A percentile compares a stretch with the other conserved stretches of the same genome.
phyloP scores from a whole-genome alignment of 73 alveolate species.

The Stentor roeselii region DNA sequence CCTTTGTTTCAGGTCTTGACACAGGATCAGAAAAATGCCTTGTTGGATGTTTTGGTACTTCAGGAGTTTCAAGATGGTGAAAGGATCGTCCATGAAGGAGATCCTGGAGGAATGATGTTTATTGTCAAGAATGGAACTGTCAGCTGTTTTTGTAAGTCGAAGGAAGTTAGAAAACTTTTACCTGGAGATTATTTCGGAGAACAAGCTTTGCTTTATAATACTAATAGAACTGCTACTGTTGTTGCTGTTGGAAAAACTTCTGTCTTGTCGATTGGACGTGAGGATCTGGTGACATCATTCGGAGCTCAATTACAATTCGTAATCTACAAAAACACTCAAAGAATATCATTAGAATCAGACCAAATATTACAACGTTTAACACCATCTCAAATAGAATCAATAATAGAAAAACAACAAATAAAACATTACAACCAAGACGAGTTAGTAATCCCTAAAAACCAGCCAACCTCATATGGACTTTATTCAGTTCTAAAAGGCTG shows the following conservation, averaged over 20 bases:
- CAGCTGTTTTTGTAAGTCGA: constrained; percentile 28
- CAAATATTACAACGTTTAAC: not conserved
- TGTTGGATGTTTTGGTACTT: not conserved
- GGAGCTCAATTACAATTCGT: not conserved
- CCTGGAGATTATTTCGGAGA: constrained; percentile 57
- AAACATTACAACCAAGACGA: not conserved
- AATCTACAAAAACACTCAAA: not conserved
- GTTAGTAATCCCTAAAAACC: not conserved
- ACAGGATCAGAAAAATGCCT: not conserved
- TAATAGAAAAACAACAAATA: not conserved
- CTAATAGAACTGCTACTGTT: constrained; percentile 56
- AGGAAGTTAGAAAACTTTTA: constrained; percentile 37
- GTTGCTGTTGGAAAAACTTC: constrained; percentile 41
- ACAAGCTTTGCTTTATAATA: constrained; percentile 40
- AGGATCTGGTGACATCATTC: not conserved
- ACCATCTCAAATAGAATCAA: not conserved
- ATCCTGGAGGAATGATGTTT: constrained; percentile 45
- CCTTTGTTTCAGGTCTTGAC: not conserved
- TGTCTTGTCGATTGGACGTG: constrained; percentile 20
- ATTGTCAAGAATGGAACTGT: constrained; percentile 48
- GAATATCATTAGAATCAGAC: not conserved
- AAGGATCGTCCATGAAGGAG: constrained; percentile 49
- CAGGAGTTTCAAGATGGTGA: constrained; percentile 34
- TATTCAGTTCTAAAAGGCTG: too few species aligned
- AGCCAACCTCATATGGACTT: too few species aligned